Evolutionary conservation across 2,329 filamentous ascomycete species (phyloP).

Genomic region (Aspergillus thermomutatus): DNA sequence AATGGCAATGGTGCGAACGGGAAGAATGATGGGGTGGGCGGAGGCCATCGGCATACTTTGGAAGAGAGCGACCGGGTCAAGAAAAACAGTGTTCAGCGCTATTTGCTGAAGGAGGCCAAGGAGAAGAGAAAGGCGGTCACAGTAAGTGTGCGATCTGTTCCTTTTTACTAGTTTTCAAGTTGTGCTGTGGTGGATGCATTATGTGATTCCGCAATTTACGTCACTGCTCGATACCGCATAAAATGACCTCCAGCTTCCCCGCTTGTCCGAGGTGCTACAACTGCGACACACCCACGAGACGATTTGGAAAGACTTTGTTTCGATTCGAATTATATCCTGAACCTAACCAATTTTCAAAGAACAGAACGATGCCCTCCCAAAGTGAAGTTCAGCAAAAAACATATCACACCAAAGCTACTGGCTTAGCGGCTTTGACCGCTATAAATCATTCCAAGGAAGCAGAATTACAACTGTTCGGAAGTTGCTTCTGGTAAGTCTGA

Average conservation of each 20-base stretch:
- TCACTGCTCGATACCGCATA: conserved; percentile 2
- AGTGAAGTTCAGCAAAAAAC: conserved; percentile 59
- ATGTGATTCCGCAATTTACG: conserved; percentile 7
- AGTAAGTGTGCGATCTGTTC: conserved; percentile 40
- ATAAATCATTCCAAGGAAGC: conserved; percentile 67
- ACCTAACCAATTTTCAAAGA: conserved; percentile 7
- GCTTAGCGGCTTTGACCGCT: conserved; percentile 65
- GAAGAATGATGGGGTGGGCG: conserved; percentile 65
- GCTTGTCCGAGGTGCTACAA: not conserved
- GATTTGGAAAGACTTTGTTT: not conserved
- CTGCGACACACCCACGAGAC: not conserved
- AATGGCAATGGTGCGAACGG: conserved; percentile 74
- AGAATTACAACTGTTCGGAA: conserved; percentile 73
- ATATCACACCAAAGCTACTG: conserved; percentile 69
- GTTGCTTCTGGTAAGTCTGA: conserved; percentile 70
- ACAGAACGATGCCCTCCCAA: conserved; percentile 45
- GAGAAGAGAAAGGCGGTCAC: conserved; percentile 57
- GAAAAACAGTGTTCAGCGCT: conserved; percentile 72
- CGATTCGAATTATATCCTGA: conserved; percentile 8
- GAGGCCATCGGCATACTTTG: conserved; percentile 71
- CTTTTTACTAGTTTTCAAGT: not conserved
- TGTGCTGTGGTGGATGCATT: not conserved
- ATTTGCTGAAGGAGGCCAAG: conserved; percentile 62
- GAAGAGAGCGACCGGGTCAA: conserved; percentile 75
- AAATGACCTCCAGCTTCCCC: not conserved